Evolutionary conservation across 2,329 filamentous ascomycete species (phyloP).

Genomic region (Alternaria sp.): DNA sequence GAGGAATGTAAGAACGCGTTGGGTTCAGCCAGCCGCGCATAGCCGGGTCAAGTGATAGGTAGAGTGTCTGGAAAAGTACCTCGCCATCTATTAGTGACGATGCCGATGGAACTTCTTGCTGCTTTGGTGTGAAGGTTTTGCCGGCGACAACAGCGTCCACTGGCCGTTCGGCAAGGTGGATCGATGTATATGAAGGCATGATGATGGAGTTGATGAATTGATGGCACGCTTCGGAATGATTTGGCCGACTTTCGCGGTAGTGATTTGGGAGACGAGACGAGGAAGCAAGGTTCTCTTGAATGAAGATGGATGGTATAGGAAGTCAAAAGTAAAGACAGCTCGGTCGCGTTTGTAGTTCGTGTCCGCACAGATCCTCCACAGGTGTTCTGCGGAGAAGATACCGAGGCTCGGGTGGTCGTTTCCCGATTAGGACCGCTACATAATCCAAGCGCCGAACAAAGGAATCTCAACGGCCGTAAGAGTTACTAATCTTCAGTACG

Average conservation of each 20-base stretch:
- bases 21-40: slow-evolving; percentile 74
- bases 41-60: slow-evolving; percentile 75
- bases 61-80: slow-evolving; percentile 65
- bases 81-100: slow-evolving; percentile 67
- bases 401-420: slow-evolving; percentile 23
- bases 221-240: neutral
- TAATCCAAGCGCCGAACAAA: neutral
- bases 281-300: neutral
- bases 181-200: slow-evolving; percentile 52
- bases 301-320: neutral
- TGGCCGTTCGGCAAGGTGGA: slow-evolving; percentile 70
- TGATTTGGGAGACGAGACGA: neutral
- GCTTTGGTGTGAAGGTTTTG: slow-evolving; percentile 66
- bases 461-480: neutral
- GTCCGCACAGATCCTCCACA: slow-evolving; percentile 23
- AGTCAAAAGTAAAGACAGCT: neutral
- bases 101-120: slow-evolving; percentile 54
- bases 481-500: neutral
- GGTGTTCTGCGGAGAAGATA: slow-evolving; percentile 29
- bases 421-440: slow-evolving; percentile 19
- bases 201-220: neutral
- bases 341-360: slow-evolving; percentile 2
- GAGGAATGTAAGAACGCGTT: slow-evolving; percentile 68
- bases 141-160: slow-evolving; percentile 66
- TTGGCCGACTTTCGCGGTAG: neutral